phyloP scores from a whole-genome alignment of 2,329 filamentous ascomycete genomes.

The Biscogniauxia sp. region DNA sequence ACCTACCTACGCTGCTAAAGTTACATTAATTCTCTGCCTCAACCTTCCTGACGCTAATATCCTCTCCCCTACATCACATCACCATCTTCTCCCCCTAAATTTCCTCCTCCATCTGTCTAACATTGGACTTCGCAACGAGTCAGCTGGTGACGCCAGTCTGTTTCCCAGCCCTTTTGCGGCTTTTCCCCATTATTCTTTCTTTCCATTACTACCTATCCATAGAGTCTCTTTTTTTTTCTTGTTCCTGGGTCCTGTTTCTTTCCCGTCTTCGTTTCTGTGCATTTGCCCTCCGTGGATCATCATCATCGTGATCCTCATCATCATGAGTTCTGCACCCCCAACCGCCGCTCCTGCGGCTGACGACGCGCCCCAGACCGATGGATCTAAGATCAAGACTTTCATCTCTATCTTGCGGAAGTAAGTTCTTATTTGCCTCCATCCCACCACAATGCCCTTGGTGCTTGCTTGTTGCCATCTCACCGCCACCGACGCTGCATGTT shows the following conservation, averaged over 20 bases:
- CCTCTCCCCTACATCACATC: not conserved
- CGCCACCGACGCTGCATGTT: slow-evolving; percentile 5
- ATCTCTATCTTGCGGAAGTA: slow-evolving; percentile 85
- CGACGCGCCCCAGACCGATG: slow-evolving; percentile 61
- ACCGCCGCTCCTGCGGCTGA: slow-evolving; percentile 25
- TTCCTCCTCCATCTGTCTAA: not conserved
- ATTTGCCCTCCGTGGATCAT: not conserved
- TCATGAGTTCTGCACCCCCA: slow-evolving; percentile 28
- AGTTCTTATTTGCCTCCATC: slow-evolving; percentile 32
- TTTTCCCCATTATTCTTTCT: not conserved
- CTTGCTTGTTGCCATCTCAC: slow-evolving; percentile 9
- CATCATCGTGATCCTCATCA: not conserved
- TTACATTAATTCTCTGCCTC: not conserved
- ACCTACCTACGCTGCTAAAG: too few species aligned
- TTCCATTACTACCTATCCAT: not conserved
- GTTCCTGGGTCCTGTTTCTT: not conserved
- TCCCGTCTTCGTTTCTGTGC: slow-evolving; percentile 4
- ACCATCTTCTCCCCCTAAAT: not conserved
- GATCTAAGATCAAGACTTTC: slow-evolving; percentile 86
- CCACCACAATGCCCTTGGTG: not conserved
- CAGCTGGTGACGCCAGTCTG: not conserved
- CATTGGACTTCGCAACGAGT: not conserved
- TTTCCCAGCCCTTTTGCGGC: not conserved
- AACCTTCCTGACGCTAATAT: not conserved
- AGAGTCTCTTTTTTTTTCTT: not conserved